These are phyloP conservation scores for Acanthamoeba lenticulata DNA, from an alignment of 208 protist genomes.

Conservation along the genomic window DNA sequence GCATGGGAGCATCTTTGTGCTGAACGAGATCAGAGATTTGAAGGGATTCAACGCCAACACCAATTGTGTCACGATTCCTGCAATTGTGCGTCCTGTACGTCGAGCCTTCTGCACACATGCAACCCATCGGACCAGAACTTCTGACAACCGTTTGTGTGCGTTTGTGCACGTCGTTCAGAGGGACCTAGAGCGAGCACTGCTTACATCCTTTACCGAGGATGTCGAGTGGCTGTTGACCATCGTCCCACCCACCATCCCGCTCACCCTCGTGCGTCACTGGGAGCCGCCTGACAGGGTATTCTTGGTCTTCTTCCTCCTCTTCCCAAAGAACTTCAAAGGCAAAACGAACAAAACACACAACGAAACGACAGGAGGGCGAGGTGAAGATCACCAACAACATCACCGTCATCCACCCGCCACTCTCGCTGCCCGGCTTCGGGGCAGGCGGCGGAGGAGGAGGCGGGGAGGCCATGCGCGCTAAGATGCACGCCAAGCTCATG, in stretches of 20 bases:
- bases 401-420: slow-evolving; percentile 36
- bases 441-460: slow-evolving; percentile 38
- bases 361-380: not conserved
- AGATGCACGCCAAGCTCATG: slow-evolving; percentile 10
- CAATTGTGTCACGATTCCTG: not conserved
- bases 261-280: slow-evolving; percentile 42
- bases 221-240: slow-evolving; percentile 13
- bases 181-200: not conserved
- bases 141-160: not conserved
- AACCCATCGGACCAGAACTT: not conserved
- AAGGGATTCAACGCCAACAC: not conserved
- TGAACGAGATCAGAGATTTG: not conserved
- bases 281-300: not conserved
- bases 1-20: not conserved
- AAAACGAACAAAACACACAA: not conserved
- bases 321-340: not conserved
- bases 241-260: not conserved
- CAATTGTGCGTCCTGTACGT: not conserved
- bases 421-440: not conserved
- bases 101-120: not conserved
- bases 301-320: not conserved
- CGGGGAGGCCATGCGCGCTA: not conserved
- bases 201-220: not conserved
- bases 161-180: not conserved
- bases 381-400: not conserved